Evolutionary conservation across 2,329 filamentous ascomycete genomes (phyloP).

Genomic region (Alternaria alternata): DNA sequence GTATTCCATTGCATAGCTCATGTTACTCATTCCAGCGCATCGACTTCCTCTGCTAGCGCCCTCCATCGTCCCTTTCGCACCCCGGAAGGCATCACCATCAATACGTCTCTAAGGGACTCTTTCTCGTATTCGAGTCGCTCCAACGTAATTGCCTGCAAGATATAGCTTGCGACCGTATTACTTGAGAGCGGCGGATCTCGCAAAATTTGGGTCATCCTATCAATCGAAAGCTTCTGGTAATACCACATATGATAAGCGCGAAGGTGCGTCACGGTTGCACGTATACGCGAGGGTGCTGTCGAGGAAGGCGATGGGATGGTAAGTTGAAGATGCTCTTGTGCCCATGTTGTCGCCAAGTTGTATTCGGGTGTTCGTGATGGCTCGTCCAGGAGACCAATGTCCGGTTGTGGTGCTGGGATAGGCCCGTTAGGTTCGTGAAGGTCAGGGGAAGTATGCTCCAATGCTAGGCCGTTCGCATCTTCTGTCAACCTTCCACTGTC

Average conservation of each 20-base stretch:
- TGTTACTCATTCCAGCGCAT: conserved; percentile 10
- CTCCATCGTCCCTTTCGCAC: conserved; percentile 38
- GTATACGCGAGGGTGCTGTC: conserved; percentile 31
- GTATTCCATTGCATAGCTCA: background rate
- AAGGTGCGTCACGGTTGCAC: conserved; percentile 42
- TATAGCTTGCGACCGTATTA: conserved; percentile 41
- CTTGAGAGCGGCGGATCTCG: conserved; percentile 41
- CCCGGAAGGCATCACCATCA: conserved; percentile 30
- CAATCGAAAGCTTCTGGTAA: conserved; percentile 34
- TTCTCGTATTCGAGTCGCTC: conserved; percentile 40
- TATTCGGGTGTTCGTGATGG: conserved; percentile 28
- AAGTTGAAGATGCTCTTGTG: conserved; percentile 34
- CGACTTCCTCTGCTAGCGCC: conserved; percentile 33
- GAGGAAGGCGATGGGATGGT: conserved; percentile 39
- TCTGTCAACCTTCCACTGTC: conserved; percentile 17
- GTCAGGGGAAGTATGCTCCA: background rate
- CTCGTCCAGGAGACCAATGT: conserved; percentile 2
- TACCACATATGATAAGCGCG: conserved; percentile 48
- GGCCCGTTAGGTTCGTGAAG: background rate
- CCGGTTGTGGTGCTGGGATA: conserved; percentile 4
- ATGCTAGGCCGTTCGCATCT: background rate
- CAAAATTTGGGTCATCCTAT: conserved; percentile 33
- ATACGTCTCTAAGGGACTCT: conserved; percentile 29
- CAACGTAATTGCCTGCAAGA: conserved; percentile 40
- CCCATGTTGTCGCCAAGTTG: conserved; percentile 40